A percentile compares a stretch with the other conserved stretches of the same genome.
phyloP scores from a whole-genome alignment of 768 basidiomycete species.

The Albatrellus ellisii region DNA sequence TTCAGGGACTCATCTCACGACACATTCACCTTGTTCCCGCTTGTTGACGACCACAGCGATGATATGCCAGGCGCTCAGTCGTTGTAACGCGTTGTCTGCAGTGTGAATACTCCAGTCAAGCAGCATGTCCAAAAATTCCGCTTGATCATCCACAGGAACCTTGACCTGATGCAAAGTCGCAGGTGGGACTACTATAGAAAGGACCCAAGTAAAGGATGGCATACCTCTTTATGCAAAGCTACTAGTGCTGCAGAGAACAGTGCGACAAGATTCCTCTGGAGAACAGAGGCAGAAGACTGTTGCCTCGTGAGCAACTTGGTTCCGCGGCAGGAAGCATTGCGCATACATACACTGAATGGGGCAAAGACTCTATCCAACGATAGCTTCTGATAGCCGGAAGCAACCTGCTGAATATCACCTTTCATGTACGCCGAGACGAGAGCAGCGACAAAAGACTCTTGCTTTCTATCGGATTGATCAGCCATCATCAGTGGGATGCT shows the following conservation, averaged over 20 bases:
- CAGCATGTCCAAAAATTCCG: slow-evolving; percentile 37
- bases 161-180: slow-evolving; percentile 26
- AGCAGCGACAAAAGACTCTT: slow-evolving; percentile 38
- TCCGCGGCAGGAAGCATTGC: background rate
- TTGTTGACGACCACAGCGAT: slow-evolving; percentile 72
- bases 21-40: slow-evolving; percentile 52
- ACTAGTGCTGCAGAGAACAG: slow-evolving; percentile 58
- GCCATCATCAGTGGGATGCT: background rate
- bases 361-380: slow-evolving; percentile 25
- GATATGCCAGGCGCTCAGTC: slow-evolving; percentile 39
- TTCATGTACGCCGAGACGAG: slow-evolving; percentile 43
- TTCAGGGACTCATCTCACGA: background rate
- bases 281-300: slow-evolving; percentile 29
- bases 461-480: slow-evolving; percentile 33
- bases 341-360: slow-evolving; percentile 38
- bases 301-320: background rate
- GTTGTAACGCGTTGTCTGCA: slow-evolving; percentile 36
- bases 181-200: slow-evolving; percentile 4
- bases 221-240: slow-evolving; percentile 53
- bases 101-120: slow-evolving; percentile 45
- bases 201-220: background rate
- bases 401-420: slow-evolving; percentile 38
- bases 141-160: slow-evolving; percentile 35
- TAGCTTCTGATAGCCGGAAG: slow-evolving; percentile 42
- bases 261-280: slow-evolving; percentile 50